Conservation (phyloP, 2,329 filamentous ascomycete genomes). For the Aspergillus aculeatus region DNA sequence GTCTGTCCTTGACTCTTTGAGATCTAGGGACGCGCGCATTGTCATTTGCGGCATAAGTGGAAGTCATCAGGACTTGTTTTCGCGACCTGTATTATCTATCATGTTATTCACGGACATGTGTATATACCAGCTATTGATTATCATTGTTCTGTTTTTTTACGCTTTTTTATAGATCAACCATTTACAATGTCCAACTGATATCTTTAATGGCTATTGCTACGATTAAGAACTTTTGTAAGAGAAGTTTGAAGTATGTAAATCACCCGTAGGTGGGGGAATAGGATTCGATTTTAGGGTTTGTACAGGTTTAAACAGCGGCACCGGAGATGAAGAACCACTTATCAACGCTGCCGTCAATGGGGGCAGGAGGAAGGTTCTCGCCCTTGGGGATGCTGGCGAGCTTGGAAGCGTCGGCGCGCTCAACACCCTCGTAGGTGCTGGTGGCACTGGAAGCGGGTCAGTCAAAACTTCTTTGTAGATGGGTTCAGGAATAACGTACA, state of each 20-base stretch:
- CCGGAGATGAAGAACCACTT: slow-evolving; percentile 99
- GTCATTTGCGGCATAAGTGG: not conserved
- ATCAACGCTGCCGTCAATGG: slow-evolving; percentile 95
- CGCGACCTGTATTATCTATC: slow-evolving; percentile 1
- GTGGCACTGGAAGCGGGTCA: slow-evolving; percentile 63
- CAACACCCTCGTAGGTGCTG: slow-evolving; percentile 66
- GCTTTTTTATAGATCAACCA: no score
- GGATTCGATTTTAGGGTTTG: slow-evolving; percentile 31
- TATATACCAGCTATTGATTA: slow-evolving; percentile 8
- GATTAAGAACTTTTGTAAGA: not conserved
- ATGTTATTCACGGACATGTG: slow-evolving; percentile 7
- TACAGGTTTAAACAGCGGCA: slow-evolving; percentile 68
- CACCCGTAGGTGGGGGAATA: slow-evolving; percentile 17
- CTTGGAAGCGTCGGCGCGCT: slow-evolving; percentile 67
- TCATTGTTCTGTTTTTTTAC: not conserved
- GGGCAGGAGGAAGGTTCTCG: slow-evolving; percentile 78
- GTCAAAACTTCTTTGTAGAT: not conserved
- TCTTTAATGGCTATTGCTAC: not conserved
- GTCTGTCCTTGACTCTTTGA: not conserved
- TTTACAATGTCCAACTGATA: not conserved
- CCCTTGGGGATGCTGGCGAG: slow-evolving; percentile 74
- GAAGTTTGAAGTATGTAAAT: not conserved
- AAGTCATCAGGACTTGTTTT: not conserved
- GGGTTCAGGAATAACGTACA: slow-evolving; percentile 58
- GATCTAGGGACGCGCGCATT: not conserved